phyloP scores from a whole-genome alignment of 305 asterid species.

The Fraxinus sp. region DNA sequence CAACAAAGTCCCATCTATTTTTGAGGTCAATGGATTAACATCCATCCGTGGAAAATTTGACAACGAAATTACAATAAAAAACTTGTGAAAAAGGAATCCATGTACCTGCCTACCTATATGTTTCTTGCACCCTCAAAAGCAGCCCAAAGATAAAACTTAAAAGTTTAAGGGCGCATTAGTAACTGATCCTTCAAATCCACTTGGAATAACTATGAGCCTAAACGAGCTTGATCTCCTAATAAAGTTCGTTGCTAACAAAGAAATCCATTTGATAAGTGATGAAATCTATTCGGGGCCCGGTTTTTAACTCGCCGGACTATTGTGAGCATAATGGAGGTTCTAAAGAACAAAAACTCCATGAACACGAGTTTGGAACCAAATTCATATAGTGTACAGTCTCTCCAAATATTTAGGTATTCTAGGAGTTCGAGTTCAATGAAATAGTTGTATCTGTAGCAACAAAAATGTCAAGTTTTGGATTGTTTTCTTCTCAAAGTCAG shows the following conservation, averaged over 20 bases:
- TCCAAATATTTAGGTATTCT: conserved; percentile 83
- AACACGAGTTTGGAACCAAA: conserved; percentile 53
- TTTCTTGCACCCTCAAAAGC: not conserved
- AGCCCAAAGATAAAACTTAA: conserved; percentile 27
- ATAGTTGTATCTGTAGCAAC: conserved; percentile 64
- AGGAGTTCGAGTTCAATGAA: conserved; percentile 68
- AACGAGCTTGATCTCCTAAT: conserved; percentile 37
- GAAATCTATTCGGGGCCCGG: conserved; percentile 88
- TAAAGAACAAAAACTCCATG: conserved; percentile 23
- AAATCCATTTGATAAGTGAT: conserved; percentile 69
- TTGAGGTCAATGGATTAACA: not conserved
- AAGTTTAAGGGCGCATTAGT: no score
- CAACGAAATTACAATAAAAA: not conserved
- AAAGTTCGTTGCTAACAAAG: conserved; percentile 46
- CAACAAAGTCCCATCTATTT: not conserved
- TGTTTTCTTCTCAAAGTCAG: conserved; percentile 75
- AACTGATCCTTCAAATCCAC: no score
- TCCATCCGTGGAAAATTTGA: not conserved
- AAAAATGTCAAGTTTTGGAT: conserved; percentile 84
- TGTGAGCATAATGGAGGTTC: conserved; percentile 62
- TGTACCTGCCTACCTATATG: not conserved
- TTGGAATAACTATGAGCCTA: no score
- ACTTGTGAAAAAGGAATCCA: not conserved
- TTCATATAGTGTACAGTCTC: conserved; percentile 72
- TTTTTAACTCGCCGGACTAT: conserved; percentile 54